phyloP scores from a whole-genome alignment of 2,329 filamentous ascomycete species.

The Penicillium decumbens region DNA sequence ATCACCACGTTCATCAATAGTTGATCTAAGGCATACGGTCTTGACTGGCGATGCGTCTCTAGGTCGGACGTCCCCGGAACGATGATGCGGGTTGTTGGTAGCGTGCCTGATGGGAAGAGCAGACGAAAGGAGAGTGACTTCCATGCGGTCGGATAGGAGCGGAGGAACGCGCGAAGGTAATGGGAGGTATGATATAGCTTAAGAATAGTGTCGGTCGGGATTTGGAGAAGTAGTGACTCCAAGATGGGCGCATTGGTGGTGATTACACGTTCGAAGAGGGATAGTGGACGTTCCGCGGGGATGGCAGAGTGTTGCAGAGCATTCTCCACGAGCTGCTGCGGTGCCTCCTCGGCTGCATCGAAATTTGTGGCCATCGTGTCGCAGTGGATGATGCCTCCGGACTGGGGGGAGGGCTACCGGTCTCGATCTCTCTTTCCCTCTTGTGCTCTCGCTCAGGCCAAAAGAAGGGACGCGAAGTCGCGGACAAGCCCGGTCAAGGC shows the following conservation, averaged over 20 bases:
- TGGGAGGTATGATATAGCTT: constrained; percentile 56
- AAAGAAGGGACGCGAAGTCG: constrained; percentile 29
- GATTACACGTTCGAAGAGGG: constrained; percentile 52
- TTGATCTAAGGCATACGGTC: constrained; percentile 56
- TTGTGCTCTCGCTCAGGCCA: constrained; percentile 6
- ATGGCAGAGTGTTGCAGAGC: constrained; percentile 21
- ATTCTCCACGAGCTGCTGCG: constrained; percentile 23
- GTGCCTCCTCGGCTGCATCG: constrained; percentile 9
- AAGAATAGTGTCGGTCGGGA: constrained; percentile 54
- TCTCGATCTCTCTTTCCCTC: neutral
- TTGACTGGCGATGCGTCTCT: constrained; percentile 46
- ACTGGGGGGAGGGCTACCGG: constrained; percentile 9
- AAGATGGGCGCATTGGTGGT: constrained; percentile 55
- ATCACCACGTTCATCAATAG: constrained; percentile 53
- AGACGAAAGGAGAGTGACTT: constrained; percentile 57
- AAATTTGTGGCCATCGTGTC: constrained; percentile 10
- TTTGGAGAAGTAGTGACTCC: constrained; percentile 55
- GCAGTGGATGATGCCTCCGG: constrained; percentile 2
- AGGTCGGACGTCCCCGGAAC: constrained; percentile 32
- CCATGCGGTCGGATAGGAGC: constrained; percentile 57
- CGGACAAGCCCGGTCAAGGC: constrained; percentile 25
- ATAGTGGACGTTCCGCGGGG: constrained; percentile 33
- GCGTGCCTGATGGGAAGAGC: constrained; percentile 38
- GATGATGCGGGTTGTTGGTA: constrained; percentile 30
- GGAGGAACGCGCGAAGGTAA: constrained; percentile 52